phyloP scores from a whole-genome alignment of 2,329 filamentous ascomycete species.

The Hymenoscyphus linearis region DNA sequence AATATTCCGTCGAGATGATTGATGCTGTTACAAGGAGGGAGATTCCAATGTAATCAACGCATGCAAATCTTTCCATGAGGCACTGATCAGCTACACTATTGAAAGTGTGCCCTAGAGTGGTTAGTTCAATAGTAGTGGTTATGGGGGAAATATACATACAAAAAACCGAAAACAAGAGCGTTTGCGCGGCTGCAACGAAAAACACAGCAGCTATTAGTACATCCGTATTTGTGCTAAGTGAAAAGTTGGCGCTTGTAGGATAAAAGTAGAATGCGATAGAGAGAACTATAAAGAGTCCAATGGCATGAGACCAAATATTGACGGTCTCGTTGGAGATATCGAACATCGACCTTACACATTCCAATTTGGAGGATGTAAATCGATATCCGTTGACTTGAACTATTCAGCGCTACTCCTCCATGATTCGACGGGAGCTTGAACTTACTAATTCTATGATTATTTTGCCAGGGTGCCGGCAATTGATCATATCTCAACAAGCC shows the following conservation, averaged over 20 bases:
- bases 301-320: slow-evolving; percentile 95
- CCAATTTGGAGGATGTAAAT: slow-evolving; percentile 85
- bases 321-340: slow-evolving; percentile 85
- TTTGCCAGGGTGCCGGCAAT: slow-evolving; percentile 83
- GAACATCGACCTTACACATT: slow-evolving; percentile 81
- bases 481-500: slow-evolving; percentile 87
- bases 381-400: slow-evolving; percentile 69
- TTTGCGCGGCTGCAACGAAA: slow-evolving; percentile 94
- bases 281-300: slow-evolving; percentile 84
- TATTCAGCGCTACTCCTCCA: background rate
- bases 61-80: slow-evolving; percentile 90
- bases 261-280: slow-evolving; percentile 95
- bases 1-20: slow-evolving; percentile 98
- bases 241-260: slow-evolving; percentile 80
- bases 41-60: slow-evolving; percentile 97
- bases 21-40: slow-evolving; percentile 90
- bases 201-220: slow-evolving; percentile 89
- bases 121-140: background rate
- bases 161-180: slow-evolving; percentile 78
- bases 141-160: background rate
- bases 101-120: slow-evolving; percentile 90
- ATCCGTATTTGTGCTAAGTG: slow-evolving; percentile 78
- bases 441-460: slow-evolving; percentile 78
- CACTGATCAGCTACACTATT: slow-evolving; percentile 88
- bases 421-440: background rate